phyloP scores from a whole-genome alignment of 441 rosid species.

The Populus hybrid region DNA sequence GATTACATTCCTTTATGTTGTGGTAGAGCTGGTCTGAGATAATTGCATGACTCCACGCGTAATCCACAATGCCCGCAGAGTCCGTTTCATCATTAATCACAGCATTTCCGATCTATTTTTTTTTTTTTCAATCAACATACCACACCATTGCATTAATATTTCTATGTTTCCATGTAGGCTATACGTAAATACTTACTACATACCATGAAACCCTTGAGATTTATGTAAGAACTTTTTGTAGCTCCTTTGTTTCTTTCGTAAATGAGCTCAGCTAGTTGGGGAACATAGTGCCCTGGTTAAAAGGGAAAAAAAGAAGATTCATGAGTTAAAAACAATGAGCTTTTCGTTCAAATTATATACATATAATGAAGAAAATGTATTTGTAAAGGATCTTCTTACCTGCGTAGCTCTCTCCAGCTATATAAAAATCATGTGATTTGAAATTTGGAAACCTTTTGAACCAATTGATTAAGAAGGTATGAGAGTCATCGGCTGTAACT shows the following conservation, averaged over 20 bases:
- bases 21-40: slow-evolving; percentile 77
- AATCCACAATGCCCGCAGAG: slow-evolving; percentile 69
- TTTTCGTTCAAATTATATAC: neutral
- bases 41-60: slow-evolving; percentile 91
- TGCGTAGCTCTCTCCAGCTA: slow-evolving; percentile 94
- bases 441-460: slow-evolving; percentile 60
- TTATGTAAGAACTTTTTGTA: slow-evolving; percentile 35
- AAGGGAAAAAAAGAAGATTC: neutral
- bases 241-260: slow-evolving; percentile 50
- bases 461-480: slow-evolving; percentile 68
- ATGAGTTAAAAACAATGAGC: neutral
- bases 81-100: slow-evolving; percentile 70
- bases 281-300: slow-evolving; percentile 69
- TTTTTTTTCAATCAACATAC: too few species aligned
- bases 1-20: slow-evolving; percentile 31
- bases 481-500: slow-evolving; percentile 68
- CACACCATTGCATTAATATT: neutral
- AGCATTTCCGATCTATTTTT: slow-evolving; percentile 71
- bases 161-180: neutral
- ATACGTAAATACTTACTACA: neutral
- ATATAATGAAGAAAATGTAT: neutral
- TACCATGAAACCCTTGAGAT: slow-evolving; percentile 81
- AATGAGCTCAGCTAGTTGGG: slow-evolving; percentile 71
- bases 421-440: slow-evolving; percentile 46
- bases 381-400: slow-evolving; percentile 31